Evolutionary conservation across 139 green algal species (phyloP).

Genomic region (Volvox reticuliferus): DNA sequence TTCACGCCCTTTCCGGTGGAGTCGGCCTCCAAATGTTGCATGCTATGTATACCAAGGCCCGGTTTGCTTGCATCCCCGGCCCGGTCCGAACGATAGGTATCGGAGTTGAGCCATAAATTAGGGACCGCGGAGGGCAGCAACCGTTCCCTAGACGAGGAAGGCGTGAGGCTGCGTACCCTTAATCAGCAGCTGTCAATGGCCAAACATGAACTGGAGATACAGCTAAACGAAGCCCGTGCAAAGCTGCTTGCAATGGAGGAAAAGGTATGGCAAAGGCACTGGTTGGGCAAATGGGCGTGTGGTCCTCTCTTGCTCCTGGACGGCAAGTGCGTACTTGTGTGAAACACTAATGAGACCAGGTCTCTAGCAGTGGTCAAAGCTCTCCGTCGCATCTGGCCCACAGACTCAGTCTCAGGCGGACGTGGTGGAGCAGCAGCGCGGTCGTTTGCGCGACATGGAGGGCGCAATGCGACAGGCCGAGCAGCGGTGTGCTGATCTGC

Average conservation of each 20-base stretch:
- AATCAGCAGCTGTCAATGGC: conserved; percentile 56
- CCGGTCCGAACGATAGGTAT: conserved; percentile 55
- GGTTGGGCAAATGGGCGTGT: too few species aligned
- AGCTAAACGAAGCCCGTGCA: conserved; percentile 65
- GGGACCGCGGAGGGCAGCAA: conserved; percentile 72
- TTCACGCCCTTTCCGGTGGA: too few species aligned
- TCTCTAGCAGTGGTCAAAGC: too few species aligned
- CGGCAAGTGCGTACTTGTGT: too few species aligned
- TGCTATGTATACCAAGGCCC: too few species aligned
- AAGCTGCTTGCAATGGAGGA: conserved; percentile 75
- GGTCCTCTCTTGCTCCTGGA: too few species aligned
- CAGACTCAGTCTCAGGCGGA: conserved; percentile 66
- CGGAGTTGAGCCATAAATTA: conserved; percentile 80
- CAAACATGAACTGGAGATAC: conserved; percentile 71
- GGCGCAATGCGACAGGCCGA: conserved; percentile 64
- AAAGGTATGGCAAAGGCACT: conserved; percentile 66
- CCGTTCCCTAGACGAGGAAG: conserved; percentile 71
- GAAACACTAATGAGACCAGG: too few species aligned
- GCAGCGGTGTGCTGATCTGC: conserved; percentile 74
- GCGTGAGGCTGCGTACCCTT: conserved; percentile 53
- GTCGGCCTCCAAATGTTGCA: too few species aligned
- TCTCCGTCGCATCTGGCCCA: too few species aligned
- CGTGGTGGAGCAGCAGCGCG: conserved; percentile 71
- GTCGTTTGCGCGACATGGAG: conserved; percentile 78
- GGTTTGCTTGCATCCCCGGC: too few species aligned